Base-by-base conservation (phyloP, 177 flowering plant genomes). In the Vitis hybrid region DNA sequence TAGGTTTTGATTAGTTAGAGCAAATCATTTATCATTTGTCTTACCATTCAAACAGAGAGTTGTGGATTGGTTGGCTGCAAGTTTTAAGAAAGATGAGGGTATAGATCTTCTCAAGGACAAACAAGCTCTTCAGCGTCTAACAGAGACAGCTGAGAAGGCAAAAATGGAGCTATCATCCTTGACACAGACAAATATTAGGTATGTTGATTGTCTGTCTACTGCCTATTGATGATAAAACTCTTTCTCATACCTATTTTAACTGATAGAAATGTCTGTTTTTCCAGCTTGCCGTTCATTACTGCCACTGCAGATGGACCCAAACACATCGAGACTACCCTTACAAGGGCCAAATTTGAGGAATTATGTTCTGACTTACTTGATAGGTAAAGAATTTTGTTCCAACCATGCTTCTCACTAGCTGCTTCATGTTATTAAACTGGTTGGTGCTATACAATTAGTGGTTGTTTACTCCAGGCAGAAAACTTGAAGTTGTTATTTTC, bases 301-400 rank as follows among this genome's bases (percentile, higher is more conserved):
- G 98, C 98, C 32, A 93, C 98, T 21, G 89, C 92, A 2, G 97
- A 91, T 80, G 99, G 99, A 17, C 99, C 99, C 34, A 95, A 95
- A 71, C 99, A 95, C 78, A 95, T 95, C 73, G 98, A 93, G 70
- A 83, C 96, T 15, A 93, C 97, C 21, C 77, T 95, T 10, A 93
- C 98, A 61, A 87, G 99, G 73, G 97, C 86, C 69, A 91, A 91
- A 67, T 95, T 95, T 73, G 99, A 95, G 79, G 97, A 93, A 69
- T 69, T 95, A 74, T 95, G 98, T 76, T 90, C 98, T 65, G 97
- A 93, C 50, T 82, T 95, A 60, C 92, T 95, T 62, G 99, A 95
- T 78, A 86, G 99, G 98, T 91, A 76, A 26, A 26, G 45, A 40
- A 40, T 40, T 61, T 21, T 8, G 11, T n/a, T 11, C 26, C n/a